Conservation (phyloP, 768 basidiomycete species). For the Pleurotus tuoliensis region DNA sequence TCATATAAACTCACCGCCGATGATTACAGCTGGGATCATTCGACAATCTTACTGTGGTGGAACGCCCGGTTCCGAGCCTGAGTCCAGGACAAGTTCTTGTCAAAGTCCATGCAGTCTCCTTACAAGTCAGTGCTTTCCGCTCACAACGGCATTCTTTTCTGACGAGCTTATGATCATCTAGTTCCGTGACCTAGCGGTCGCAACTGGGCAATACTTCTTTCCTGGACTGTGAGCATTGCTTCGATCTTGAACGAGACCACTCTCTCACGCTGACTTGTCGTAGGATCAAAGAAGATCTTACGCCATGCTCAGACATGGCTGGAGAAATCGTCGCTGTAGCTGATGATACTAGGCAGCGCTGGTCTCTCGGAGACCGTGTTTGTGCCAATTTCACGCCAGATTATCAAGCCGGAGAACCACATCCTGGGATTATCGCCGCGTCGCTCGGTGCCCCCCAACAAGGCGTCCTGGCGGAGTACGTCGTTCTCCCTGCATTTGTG, state of each 20-base stretch:
- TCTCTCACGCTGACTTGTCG: background rate
- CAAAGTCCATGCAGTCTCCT: slow-evolving; percentile 36
- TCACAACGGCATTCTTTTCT: background rate
- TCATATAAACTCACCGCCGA: no score
- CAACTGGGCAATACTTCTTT: slow-evolving; percentile 23
- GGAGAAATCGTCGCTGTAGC: slow-evolving; percentile 36
- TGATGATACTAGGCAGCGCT: slow-evolving; percentile 18
- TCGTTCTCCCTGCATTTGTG: slow-evolving; percentile 33
- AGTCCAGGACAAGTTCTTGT: slow-evolving; percentile 33
- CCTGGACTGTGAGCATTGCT: slow-evolving; percentile 12
- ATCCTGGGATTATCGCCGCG: slow-evolving; percentile 18
- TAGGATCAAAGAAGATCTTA: background rate
- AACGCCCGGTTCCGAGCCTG: slow-evolving; percentile 14
- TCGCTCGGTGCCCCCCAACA: slow-evolving; percentile 33
- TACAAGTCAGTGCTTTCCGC: slow-evolving; percentile 19
- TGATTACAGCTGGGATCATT: slow-evolving; percentile 1
- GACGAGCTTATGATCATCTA: background rate
- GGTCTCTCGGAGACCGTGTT: slow-evolving; percentile 38
- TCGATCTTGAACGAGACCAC: background rate
- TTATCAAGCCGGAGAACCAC: slow-evolving; percentile 31
- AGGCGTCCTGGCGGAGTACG: slow-evolving; percentile 37
- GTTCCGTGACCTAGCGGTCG: slow-evolving; percentile 34
- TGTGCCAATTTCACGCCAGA: slow-evolving; percentile 33
- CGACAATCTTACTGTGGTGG: slow-evolving; percentile 7
- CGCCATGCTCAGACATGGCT: slow-evolving; percentile 29